Conservation (phyloP, 2,329 filamentous ascomycete genomes). For the Polychaeton citri region DNA sequence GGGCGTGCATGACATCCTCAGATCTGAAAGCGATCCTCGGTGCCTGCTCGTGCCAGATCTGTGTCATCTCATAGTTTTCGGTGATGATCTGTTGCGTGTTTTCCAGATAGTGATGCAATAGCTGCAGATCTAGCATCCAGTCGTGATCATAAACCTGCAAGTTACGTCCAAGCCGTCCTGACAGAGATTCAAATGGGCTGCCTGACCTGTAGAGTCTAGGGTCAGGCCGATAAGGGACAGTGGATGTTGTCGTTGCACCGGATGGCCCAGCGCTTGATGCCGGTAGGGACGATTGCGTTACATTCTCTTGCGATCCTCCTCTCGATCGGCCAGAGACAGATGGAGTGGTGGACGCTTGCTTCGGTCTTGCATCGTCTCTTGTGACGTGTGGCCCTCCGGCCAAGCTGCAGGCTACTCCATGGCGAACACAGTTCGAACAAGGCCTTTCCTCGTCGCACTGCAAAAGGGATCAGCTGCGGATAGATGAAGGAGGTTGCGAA, state of each 20-base stretch:
- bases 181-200: conserved; percentile 6
- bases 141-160: conserved; percentile 9
- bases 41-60: conserved; percentile 15
- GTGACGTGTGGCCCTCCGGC: conserved; percentile 18
- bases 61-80: conserved; percentile 10
- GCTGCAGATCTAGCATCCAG: conserved; percentile 17
- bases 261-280: too few species aligned
- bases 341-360: conserved; percentile 1
- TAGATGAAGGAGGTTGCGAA: conserved; percentile 1
- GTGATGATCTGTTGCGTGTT: conserved; percentile 12
- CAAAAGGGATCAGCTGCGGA: conserved; percentile 2
- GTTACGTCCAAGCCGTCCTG: conserved; percentile 10
- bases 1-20: conserved; percentile 17
- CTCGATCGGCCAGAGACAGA: too few species aligned
- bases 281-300: too few species aligned
- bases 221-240: background rate
- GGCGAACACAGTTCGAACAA: conserved; percentile 18
- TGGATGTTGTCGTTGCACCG: background rate
- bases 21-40: conserved; percentile 14
- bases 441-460: conserved; percentile 19
- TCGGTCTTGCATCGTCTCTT: conserved; percentile 15
- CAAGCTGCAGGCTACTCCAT: conserved; percentile 17
- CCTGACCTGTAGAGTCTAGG: background rate
- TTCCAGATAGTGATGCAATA: conserved; percentile 19
- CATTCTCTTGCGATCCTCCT: too few species aligned